phyloP scores from a whole-genome alignment of 129 eudicot genomes.

The Pittosporum tobira region DNA sequence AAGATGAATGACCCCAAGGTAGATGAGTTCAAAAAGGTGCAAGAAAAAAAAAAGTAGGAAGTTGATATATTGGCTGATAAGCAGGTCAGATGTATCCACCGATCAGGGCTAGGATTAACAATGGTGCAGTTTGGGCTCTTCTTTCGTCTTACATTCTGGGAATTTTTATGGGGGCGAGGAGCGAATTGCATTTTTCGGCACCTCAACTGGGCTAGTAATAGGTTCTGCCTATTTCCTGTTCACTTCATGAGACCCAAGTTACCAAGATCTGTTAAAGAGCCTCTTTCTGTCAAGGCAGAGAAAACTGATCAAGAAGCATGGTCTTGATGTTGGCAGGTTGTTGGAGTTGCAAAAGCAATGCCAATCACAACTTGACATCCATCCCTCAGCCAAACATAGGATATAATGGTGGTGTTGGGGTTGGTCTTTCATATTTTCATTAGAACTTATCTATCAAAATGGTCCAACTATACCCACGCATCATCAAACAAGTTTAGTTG shows the following conservation, averaged over 20 bases:
- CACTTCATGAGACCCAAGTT: conserved; percentile 70
- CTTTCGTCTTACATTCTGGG: conserved; percentile 86
- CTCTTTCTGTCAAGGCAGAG: conserved; percentile 72
- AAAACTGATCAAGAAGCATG: conserved; percentile 58
- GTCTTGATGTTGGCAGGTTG: conserved; percentile 57
- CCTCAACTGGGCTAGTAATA: conserved; percentile 51
- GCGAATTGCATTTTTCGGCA: conserved; percentile 74
- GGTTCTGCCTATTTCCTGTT: conserved; percentile 75
- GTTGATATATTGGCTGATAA: conserved; percentile 60
- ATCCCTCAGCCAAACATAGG: conserved; percentile 27
- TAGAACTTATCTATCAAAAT: too few species aligned
- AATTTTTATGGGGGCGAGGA: conserved; percentile 99
- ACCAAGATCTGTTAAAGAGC: conserved; percentile 80
- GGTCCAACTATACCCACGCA: too few species aligned
- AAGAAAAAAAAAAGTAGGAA: conserved; percentile 49
- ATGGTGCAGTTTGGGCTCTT: conserved; percentile 63
- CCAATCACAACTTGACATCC: conserved; percentile 44
- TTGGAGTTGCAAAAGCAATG: conserved; percentile 56
- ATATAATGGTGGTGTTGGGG: too few species aligned
- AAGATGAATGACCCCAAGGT: conserved; percentile 55
- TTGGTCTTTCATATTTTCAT: too few species aligned
- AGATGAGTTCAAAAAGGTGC: conserved; percentile 46
- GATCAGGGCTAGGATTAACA: conserved; percentile 59
- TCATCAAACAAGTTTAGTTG: too few species aligned
- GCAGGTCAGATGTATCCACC: conserved; percentile 61